phyloP scores from a whole-genome alignment of 345 rosid genomes.

The Eucalyptus marginata region DNA sequence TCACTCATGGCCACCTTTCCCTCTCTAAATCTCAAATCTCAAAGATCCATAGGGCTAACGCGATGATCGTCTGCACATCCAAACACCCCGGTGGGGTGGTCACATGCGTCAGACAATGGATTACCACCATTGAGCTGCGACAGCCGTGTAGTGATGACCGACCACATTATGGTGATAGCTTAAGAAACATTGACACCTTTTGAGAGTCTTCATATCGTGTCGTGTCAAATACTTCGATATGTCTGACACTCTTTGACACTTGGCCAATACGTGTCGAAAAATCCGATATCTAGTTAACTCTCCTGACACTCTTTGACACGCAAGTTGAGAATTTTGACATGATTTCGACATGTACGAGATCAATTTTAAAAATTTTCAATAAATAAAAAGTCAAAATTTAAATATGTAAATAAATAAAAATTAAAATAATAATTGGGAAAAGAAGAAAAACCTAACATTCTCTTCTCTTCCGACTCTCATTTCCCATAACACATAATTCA shows the following conservation, averaged over 20 bases:
- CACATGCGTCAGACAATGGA: background rate
- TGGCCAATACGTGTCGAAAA: fast-evolving
- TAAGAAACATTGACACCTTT: fast-evolving
- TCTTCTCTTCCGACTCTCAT: fast-evolving
- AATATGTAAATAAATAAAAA: too few relatives aligned
- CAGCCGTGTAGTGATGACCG: background rate
- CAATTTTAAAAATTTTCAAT: too few relatives aligned
- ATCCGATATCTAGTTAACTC: fast-evolving
- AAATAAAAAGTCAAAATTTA: too few relatives aligned
- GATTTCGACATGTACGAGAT: fast-evolving
- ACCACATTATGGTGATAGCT: too few relatives aligned
- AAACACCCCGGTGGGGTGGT: background rate
- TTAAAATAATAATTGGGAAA: too few relatives aligned
- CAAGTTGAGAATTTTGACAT: too few relatives aligned
- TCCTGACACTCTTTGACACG: fast-evolving
- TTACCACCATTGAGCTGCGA: background rate
- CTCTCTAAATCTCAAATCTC: background rate
- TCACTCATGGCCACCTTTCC: background rate
- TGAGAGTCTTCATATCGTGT: fast-evolving
- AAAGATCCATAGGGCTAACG: background rate
- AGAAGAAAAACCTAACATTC: too few relatives aligned
- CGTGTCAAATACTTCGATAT: fast-evolving
- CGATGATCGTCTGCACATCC: background rate
- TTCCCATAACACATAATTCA: too few relatives aligned
- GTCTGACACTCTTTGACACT: fast-evolving